A percentile compares a stretch with the other conserved stretches of the same genome.
These are phyloP conservation scores for Borealophlyctis nickersoniae DNA, from an alignment of 192 early-diverging fungal species.

Conservation along the genomic window DNA sequence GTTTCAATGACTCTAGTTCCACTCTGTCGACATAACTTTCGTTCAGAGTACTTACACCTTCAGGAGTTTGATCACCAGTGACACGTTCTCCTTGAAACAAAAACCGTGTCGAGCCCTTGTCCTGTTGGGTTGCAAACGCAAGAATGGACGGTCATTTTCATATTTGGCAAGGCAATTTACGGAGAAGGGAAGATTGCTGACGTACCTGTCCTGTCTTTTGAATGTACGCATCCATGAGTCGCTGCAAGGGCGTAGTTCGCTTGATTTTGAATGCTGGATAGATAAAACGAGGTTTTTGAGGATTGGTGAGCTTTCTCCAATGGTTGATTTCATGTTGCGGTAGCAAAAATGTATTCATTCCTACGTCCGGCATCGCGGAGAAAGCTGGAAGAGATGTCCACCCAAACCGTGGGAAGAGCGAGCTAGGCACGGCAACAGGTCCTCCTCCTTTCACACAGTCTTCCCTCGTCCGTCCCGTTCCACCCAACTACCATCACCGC, in stretches of 20 bases:
- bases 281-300: slow-evolving; percentile 6
- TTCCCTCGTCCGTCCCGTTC: too few species aligned
- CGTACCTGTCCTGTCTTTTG: slow-evolving; percentile 71
- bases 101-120: slow-evolving; percentile 78
- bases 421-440: slow-evolving; percentile 3
- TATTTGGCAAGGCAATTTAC: neutral
- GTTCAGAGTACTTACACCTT: slow-evolving; percentile 58
- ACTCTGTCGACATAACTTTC: neutral
- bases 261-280: slow-evolving; percentile 97
- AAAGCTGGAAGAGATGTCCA: slow-evolving; percentile 3
- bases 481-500: too few species aligned
- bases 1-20: neutral
- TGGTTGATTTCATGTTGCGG: neutral
- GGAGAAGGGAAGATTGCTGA: neutral
- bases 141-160: neutral
- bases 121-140: slow-evolving; percentile 29
- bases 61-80: slow-evolving; percentile 74
- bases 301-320: neutral
- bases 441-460: neutral
- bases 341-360: neutral
- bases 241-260: slow-evolving; percentile 80
- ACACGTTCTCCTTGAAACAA: slow-evolving; percentile 88
- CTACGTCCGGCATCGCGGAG: neutral
- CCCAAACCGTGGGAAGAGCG: slow-evolving; percentile 2
- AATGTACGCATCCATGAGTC: slow-evolving; percentile 94